A percentile compares a stretch with the other conserved stretches of the same genome.
These are phyloP conservation scores for Ophiocordyceps camponoti-saundersi DNA, from an alignment of 2,329 filamentous ascomycete genomes.

Conservation along the genomic window DNA sequence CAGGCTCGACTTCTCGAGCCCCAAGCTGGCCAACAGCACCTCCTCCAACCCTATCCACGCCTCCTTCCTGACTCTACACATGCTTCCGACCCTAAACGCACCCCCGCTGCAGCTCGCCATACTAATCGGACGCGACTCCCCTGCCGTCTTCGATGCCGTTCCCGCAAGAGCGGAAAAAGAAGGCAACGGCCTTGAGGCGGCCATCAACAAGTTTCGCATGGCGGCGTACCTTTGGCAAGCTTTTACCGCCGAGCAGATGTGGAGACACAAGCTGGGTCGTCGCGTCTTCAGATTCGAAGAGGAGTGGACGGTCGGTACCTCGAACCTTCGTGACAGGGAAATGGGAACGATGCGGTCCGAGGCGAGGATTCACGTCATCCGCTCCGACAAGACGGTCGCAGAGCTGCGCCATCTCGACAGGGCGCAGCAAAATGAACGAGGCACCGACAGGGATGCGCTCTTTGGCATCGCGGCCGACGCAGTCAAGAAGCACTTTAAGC, in stretches of 20 bases:
- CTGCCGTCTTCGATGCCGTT: conserved; percentile 66
- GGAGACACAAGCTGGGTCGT: conserved; percentile 68
- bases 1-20: conserved; percentile 73
- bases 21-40: conserved; percentile 56
- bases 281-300: conserved; percentile 85
- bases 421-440: conserved; percentile 60
- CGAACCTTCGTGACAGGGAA: conserved; percentile 58
- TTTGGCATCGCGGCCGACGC: conserved; percentile 65
- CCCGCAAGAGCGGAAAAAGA: conserved; percentile 61
- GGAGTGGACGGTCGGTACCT: conserved; percentile 75
- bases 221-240: conserved; percentile 94
- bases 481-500: conserved; percentile 60
- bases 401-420: conserved; percentile 65
- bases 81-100: conserved; percentile 59
- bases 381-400: conserved; percentile 65
- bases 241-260: conserved; percentile 95
- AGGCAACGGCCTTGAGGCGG: conserved; percentile 65
- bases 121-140: conserved; percentile 73
- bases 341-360: conserved; percentile 69
- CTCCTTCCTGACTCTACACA: conserved; percentile 69
- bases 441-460: conserved; percentile 53
- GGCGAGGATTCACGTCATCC: conserved; percentile 75
- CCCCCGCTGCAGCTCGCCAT: conserved; percentile 85
- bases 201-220: conserved; percentile 84
- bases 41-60: conserved; percentile 56